Evolutionary conservation across 352 stramenopile species (phyloP).

Genomic region (Blastocystis sp.): DNA sequence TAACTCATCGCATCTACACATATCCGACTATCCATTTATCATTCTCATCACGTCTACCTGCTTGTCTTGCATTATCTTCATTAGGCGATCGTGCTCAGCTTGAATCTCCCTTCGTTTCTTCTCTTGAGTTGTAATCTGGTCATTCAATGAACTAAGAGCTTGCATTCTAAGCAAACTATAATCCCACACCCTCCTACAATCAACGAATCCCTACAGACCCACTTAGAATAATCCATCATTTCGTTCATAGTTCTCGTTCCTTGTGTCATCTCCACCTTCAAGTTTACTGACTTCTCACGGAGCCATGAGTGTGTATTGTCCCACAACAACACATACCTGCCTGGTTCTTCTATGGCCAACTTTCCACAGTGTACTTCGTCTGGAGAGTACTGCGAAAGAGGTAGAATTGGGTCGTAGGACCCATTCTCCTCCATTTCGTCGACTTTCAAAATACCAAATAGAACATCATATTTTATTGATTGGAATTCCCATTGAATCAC

Average conservation of each 20-base stretch:
- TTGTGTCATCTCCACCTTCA: neutral
- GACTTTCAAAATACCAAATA: conserved; percentile 23
- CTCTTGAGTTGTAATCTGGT: neutral
- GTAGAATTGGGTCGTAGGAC: neutral
- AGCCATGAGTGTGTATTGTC: conserved; percentile 28
- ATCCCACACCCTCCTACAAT: neutral
- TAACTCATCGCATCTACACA: neutral
- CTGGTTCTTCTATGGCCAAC: neutral
- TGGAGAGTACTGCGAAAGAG: neutral
- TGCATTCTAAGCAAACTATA: neutral
- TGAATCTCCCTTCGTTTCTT: neutral
- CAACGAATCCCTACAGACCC: neutral
- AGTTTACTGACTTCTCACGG: neutral
- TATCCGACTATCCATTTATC: neutral
- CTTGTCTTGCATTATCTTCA: neutral
- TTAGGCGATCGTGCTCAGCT: neutral
- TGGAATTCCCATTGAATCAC: neutral
- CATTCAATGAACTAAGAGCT: neutral
- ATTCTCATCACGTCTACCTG: neutral
- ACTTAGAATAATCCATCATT: neutral
- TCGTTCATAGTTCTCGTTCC: neutral
- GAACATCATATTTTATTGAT: neutral
- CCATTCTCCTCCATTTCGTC: neutral
- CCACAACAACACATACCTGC: neutral
- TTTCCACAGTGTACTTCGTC: neutral